These are phyloP conservation scores for Lipomyces anomalus DNA, from an alignment of 805 yeast species.

Conservation along the genomic window DNA sequence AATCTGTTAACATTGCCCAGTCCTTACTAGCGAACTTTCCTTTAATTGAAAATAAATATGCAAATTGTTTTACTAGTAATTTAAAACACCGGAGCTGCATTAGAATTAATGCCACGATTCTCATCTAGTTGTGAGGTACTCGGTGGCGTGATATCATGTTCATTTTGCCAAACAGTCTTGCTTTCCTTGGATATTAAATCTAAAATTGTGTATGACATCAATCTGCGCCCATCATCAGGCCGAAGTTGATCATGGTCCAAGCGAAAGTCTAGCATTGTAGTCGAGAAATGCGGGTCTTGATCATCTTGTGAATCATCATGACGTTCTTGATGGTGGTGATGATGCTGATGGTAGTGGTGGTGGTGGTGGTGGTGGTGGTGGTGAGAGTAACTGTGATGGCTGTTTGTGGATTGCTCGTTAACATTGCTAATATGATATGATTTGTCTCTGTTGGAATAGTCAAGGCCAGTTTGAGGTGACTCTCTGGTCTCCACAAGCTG, in stretches of 20 bases:
- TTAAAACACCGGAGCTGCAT: not conserved
- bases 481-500: slow-evolving; percentile 1
- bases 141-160: too few species aligned
- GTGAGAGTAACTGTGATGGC: not conserved
- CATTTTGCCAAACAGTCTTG: slow-evolving; percentile 11
- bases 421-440: not conserved
- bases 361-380: too few species aligned
- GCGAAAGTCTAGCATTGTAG: slow-evolving; percentile 4
- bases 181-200: slow-evolving; percentile 17
- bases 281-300: not conserved
- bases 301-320: not conserved
- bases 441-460: not conserved
- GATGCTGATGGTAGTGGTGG: not conserved
- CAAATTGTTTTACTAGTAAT: not conserved
- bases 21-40: too few species aligned
- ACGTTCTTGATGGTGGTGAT: not conserved
- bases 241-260: slow-evolving; percentile 1
- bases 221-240: slow-evolving; percentile 13
- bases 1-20: too few species aligned
- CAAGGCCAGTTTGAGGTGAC: not conserved
- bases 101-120: too few species aligned
- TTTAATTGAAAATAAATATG: too few species aligned
- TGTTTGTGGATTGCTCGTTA: not conserved
- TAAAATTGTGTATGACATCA: slow-evolving; percentile 17
- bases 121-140: too few species aligned